Conservation (phyloP, 1,284 basidiomycete genomes). For the Trichosporon coremiiforme region DNA sequence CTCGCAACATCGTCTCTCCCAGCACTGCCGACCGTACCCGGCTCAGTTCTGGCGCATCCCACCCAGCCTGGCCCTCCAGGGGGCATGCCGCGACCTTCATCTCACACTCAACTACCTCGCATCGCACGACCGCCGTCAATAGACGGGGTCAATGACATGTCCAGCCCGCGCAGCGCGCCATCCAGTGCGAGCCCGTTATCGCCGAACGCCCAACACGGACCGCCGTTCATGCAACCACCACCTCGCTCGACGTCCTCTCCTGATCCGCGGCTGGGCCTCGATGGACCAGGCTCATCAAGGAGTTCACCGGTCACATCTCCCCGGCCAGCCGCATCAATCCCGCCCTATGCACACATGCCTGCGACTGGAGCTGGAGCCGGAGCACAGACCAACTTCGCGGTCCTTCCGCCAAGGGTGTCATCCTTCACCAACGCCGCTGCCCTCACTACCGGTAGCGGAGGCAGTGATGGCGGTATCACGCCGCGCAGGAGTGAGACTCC, state of each 20-base stretch:
- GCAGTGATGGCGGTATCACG: conserved; percentile 23
- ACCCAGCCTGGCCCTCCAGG: not conserved
- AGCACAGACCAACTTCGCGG: conserved; percentile 20
- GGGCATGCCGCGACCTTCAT: not conserved
- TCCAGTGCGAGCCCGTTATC: conserved; percentile 5
- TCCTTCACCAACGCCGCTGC: conserved; percentile 27
- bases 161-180: conserved; percentile 42
- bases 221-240: conserved; percentile 31
- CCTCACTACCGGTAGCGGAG: conserved; percentile 32
- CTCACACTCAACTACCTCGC: conserved; percentile 19
- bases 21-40: not conserved
- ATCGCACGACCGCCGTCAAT: conserved; percentile 18
- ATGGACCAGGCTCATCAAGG: conserved; percentile 30
- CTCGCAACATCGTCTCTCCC: conserved; percentile 5
- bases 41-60: not conserved
- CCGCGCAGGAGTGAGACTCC: conserved; percentile 29
- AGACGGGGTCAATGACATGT: conserved; percentile 22
- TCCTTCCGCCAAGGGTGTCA: conserved; percentile 22
- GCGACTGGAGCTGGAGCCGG: not conserved
- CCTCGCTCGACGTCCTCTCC: conserved; percentile 47
- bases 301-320: conserved; percentile 38
- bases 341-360: conserved; percentile 13
- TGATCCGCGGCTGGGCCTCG: conserved; percentile 37
- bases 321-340: conserved; percentile 12
- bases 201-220: not conserved